Percentiles rank a stretch among this genome's conserved stretches.
Evolutionary conservation across 192 early-diverging fungal genomes (phyloP).

Genomic region (Coemansia sp.): DNA sequence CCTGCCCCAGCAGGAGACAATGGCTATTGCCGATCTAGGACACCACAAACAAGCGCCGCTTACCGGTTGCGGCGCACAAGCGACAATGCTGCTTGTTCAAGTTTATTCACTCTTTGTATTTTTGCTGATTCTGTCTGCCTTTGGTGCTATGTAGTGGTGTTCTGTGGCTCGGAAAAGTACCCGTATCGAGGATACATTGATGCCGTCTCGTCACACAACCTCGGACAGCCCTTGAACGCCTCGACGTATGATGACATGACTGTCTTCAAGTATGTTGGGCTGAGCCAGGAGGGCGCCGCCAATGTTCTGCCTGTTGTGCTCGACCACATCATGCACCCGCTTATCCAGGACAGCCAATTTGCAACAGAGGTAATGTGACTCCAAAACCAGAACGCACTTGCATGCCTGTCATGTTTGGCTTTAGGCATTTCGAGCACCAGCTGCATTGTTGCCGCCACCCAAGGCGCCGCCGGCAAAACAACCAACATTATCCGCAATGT

Average conservation of each 20-base stretch:
- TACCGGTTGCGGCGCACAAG: background rate
- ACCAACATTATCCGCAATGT: background rate
- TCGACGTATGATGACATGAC: slow-evolving; percentile 64
- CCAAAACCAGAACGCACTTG: background rate
- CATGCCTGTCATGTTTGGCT: slow-evolving; percentile 5
- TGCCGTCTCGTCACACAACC: slow-evolving; percentile 65
- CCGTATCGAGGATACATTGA: slow-evolving; percentile 76
- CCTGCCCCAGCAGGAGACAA: slow-evolving; percentile 16
- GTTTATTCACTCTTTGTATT: background rate
- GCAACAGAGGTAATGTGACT: slow-evolving; percentile 66
- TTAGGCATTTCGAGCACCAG: background rate
- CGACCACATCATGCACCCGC: slow-evolving; percentile 79
- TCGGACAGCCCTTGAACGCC: slow-evolving; percentile 73
- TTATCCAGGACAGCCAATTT: slow-evolving; percentile 70
- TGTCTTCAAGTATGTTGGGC: slow-evolving; percentile 65
- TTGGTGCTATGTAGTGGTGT: slow-evolving; percentile 61
- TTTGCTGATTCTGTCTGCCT: background rate
- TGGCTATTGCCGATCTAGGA: slow-evolving; percentile 3
- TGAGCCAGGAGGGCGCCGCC: slow-evolving; percentile 68
- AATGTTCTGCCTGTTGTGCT: slow-evolving; percentile 75
- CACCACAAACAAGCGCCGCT: background rate
- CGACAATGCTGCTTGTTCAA: background rate
- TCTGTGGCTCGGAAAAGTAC: slow-evolving; percentile 73
- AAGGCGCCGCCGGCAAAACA: background rate
- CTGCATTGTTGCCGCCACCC: background rate